Base-by-base conservation (phyloP, 2,329 filamentous ascomycete genomes). In the Tolypocladium nubicola region DNA sequence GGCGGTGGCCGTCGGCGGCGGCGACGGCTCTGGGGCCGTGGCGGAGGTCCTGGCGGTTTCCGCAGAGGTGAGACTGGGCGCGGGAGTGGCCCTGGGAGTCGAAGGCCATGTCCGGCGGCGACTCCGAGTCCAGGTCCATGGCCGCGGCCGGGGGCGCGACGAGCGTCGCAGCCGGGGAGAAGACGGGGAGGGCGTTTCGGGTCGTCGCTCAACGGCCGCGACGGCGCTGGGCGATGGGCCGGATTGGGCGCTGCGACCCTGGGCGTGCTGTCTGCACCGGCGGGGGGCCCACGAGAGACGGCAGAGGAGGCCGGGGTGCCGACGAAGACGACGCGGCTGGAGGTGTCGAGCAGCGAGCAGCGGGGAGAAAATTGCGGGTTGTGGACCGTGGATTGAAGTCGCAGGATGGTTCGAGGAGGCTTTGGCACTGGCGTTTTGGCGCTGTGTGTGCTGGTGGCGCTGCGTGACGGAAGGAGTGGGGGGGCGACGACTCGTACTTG, bases 81-180 rank as follows among this genome's bases (percentile, higher is more conserved):
- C 39, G 54, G 19, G 41, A 41, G 30, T 30, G 58, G 21, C 43
- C 40, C 40, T 56, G 56, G 16, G 45, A 7, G 43, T 50, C n/a
- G 37, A 33, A 50, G 38, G 55, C 23, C 4, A 45, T 16, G 26
- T 53, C 52, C 13, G 43, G 35, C 11, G 53, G 19, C 26, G 55
- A 35, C 19, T 56, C 55, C 41, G 38, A 23, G 26, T 56, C 55
- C 47, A 55, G 54, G 21, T 59, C 43, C 59, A 57, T 59, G 57
- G 37, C 57, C 26, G 49, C 21, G 40, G n/a, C 16, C 30, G 39
- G 30, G 53, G 26, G 47, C 38, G 30, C n/a, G 23, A 10, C 16
- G 23, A 30, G 43, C 13, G 23, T 47, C 43, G 43, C 13, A 14
- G 26, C 4, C 6, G 26, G 45, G 30, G 45, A 8, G 26, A 26